phyloP scores from a whole-genome alignment of 2,329 filamentous ascomycete genomes.

The Lecanicillium sp. region DNA sequence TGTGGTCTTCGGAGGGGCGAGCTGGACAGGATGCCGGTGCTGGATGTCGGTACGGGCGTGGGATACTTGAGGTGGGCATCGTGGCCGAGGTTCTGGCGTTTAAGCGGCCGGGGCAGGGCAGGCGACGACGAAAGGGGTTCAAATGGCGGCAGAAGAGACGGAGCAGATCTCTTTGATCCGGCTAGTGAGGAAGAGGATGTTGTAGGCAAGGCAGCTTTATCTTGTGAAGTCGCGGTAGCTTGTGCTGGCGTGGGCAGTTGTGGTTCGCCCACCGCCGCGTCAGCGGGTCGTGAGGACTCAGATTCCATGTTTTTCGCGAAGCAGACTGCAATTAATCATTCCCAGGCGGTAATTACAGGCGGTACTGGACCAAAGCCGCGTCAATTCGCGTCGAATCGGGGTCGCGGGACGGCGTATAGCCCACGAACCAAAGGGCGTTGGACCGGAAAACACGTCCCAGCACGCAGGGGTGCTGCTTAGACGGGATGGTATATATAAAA shows the following conservation, averaged over 20 bases:
- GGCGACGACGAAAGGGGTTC: slow-evolving; percentile 75
- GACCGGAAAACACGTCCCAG: neutral
- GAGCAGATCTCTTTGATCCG: slow-evolving; percentile 53
- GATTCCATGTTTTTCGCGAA: slow-evolving; percentile 6
- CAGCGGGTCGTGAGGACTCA: slow-evolving; percentile 2
- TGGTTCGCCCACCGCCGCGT: slow-evolving; percentile 6
- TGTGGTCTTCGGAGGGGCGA: slow-evolving; percentile 58
- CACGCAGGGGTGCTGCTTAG: no score
- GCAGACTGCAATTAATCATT: neutral
- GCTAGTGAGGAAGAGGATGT: slow-evolving; percentile 18
- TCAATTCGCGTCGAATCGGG: slow-evolving; percentile 7
- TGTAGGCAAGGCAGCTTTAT: neutral
- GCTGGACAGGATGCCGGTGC: slow-evolving; percentile 81
- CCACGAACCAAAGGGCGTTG: neutral
- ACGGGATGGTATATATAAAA: no score
- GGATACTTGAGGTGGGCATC: slow-evolving; percentile 65
- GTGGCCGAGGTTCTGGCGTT: slow-evolving; percentile 51
- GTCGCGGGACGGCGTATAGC: neutral
- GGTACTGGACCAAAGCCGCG: slow-evolving; percentile 1
- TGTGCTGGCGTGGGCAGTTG: slow-evolving; percentile 6
- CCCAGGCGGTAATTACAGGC: neutral
- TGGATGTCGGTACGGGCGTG: slow-evolving; percentile 89
- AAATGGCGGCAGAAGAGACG: slow-evolving; percentile 69
- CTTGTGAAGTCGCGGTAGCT: no score
- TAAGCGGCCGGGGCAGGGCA: slow-evolving; percentile 58